These are phyloP conservation scores for Kwoniella newhampshirensis DNA, from an alignment of 768 basidiomycete species.

Conservation along the genomic window DNA sequence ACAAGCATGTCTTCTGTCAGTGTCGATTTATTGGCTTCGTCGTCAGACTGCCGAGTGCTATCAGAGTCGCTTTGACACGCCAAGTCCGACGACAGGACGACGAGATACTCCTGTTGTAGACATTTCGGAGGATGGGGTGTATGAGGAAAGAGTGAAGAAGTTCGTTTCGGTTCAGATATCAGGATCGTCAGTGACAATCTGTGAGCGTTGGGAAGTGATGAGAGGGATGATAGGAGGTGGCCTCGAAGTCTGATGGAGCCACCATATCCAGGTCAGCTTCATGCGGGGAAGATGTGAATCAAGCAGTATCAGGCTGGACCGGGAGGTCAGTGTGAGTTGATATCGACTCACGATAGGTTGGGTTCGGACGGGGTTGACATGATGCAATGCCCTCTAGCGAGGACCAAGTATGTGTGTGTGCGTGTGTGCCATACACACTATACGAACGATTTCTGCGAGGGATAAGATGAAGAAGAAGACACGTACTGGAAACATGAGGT, in stretches of 20 bases:
- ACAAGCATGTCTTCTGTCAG: not conserved
- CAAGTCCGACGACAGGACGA: slow-evolving; percentile 63
- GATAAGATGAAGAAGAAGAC: too few species aligned
- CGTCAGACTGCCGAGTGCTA: not conserved
- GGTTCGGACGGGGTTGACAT: not conserved
- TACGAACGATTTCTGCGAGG: too few species aligned
- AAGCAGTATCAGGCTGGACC: too few species aligned
- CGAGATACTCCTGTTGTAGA: slow-evolving; percentile 56
- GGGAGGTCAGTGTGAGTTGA: too few species aligned
- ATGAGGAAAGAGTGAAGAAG: slow-evolving; percentile 69
- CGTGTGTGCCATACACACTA: too few species aligned
- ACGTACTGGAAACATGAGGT: too few species aligned
- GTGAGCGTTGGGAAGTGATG: slow-evolving; percentile 21
- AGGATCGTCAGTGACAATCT: slow-evolving; percentile 30
- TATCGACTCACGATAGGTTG: slow-evolving; percentile 2
- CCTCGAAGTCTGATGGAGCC: slow-evolving; percentile 26
- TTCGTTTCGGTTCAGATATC: slow-evolving; percentile 58
- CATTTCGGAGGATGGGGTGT: slow-evolving; percentile 62
- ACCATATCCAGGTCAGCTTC: too few species aligned
- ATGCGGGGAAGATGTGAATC: too few species aligned
- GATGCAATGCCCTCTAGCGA: not conserved
- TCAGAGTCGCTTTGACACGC: not conserved
- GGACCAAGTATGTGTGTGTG: not conserved
- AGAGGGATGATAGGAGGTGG: slow-evolving; percentile 24
- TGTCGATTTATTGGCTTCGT: not conserved